Evolutionary conservation across 768 basidiomycete species (phyloP).

Genomic region (Termitomyces sp.): DNA sequence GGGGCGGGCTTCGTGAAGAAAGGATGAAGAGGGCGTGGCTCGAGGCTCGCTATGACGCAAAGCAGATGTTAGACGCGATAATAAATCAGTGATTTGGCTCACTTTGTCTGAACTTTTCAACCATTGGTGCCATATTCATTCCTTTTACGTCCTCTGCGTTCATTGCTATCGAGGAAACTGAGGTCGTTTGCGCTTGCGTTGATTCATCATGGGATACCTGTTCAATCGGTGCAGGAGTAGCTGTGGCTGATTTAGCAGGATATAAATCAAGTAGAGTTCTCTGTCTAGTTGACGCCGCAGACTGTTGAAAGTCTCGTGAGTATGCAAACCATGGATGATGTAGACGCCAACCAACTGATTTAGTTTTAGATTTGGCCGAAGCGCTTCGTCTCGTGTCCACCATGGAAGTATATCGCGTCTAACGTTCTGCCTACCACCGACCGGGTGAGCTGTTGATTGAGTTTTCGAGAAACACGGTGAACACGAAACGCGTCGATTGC

Average conservation of each 20-base stretch:
- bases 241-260: constrained; percentile 12
- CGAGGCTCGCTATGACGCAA: constrained; percentile 8
- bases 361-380: constrained; percentile 16
- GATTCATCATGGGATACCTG: background rate
- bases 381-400: constrained; percentile 19
- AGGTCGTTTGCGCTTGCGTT: background rate
- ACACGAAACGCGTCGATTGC: constrained; percentile 6
- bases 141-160: background rate
- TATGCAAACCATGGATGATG: background rate
- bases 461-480: background rate
- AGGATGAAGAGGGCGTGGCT: constrained; percentile 13
- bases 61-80: background rate
- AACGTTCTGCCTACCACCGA: too few relatives aligned
- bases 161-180: background rate
- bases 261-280: constrained; percentile 37
- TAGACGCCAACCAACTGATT: constrained; percentile 18
- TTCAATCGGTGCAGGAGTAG: background rate
- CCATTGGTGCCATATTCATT: background rate
- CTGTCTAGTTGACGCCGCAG: constrained; percentile 23
- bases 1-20: constrained; percentile 13
- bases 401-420: constrained; percentile 12
- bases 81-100: background rate
- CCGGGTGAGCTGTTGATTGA: background rate
- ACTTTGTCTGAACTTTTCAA: constrained; percentile 11
- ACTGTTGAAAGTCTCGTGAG: constrained; percentile 6